A percentile compares a stretch with the other conserved stretches of the same genome.
Conservation (phyloP, 805 yeast genomes). For the Metschnikowia shivogae region DNA sequence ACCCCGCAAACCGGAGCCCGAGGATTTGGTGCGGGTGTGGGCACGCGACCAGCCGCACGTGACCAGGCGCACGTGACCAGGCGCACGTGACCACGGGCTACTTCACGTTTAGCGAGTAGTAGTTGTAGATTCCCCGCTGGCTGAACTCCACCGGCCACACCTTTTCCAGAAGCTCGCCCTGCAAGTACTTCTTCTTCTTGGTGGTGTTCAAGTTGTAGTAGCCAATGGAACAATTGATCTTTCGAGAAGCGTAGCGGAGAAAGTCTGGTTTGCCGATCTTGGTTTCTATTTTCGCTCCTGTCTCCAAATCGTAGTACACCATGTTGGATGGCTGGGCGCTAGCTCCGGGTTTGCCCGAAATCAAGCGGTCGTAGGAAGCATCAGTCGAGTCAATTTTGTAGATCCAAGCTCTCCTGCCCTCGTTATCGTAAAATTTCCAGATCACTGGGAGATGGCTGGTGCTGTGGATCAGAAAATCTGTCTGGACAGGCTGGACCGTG, state of each 20-base stretch:
- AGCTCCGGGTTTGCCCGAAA: constrained; percentile 10
- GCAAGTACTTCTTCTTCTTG: constrained; percentile 28
- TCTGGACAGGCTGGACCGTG: constrained; percentile 27
- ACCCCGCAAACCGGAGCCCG: background rate
- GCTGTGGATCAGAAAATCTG: constrained; percentile 24
- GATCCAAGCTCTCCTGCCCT: constrained; percentile 82
- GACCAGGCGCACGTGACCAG: no score
- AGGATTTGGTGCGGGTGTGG: background rate
- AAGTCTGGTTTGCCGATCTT: constrained; percentile 45
- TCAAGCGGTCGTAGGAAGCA: constrained; percentile 29
- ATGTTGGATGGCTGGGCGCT: constrained; percentile 29
- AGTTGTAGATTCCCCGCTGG: constrained; percentile 54
- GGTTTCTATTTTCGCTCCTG: constrained; percentile 56
- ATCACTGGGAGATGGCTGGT: constrained; percentile 27
- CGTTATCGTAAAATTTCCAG: constrained; percentile 54
- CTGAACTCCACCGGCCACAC: constrained; percentile 53
- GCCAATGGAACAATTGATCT: constrained; percentile 53
- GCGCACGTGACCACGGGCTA: background rate
- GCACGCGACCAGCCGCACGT: background rate
- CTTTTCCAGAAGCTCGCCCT: constrained; percentile 29
- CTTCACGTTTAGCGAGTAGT: constrained; percentile 49
- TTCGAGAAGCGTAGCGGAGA: constrained; percentile 49
- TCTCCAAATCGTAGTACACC: constrained; percentile 56
- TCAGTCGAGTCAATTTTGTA: constrained; percentile 41
- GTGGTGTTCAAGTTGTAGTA: constrained; percentile 38